Conservation (phyloP, 1,284 basidiomycete species). For the Laetiporus sulphureus region DNA sequence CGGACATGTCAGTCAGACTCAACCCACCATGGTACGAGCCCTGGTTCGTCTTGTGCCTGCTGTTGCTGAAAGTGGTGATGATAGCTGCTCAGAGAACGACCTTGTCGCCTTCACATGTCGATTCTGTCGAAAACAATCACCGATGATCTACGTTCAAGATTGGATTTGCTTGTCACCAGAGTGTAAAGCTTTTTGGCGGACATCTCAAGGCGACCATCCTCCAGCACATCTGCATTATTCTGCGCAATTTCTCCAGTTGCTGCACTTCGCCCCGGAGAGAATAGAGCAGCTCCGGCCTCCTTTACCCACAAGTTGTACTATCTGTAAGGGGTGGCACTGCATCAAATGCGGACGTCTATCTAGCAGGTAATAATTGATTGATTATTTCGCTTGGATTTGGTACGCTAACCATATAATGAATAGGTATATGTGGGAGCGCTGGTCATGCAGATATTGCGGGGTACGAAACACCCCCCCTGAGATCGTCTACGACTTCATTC, state of each 20-base stretch:
- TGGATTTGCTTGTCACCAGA: constrained; percentile 59
- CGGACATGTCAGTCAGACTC: neutral
- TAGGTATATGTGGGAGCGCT: constrained; percentile 67
- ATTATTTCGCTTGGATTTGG: too few relatives aligned
- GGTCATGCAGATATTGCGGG: constrained; percentile 55
- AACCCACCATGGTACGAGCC: neutral
- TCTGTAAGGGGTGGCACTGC: constrained; percentile 68
- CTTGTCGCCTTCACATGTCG: constrained; percentile 9
- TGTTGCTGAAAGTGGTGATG: neutral
- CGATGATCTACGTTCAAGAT: constrained; percentile 44
- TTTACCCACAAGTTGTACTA: constrained; percentile 43
- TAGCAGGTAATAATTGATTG: too few relatives aligned
- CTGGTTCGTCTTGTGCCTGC: neutral
- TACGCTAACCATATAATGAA: too few relatives aligned
- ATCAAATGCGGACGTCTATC: constrained; percentile 60
- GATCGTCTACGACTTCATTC: too few relatives aligned
- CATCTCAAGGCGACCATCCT: too few relatives aligned
- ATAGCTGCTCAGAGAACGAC: too few relatives aligned
- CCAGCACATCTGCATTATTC: constrained; percentile 49
- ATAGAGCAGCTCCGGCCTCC: constrained; percentile 27
- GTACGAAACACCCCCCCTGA: constrained; percentile 27
- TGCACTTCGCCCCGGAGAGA: constrained; percentile 14
- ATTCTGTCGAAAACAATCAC: constrained; percentile 27
- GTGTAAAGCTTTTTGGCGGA: constrained; percentile 55
- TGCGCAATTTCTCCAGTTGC: constrained; percentile 36